Evolutionary conservation across 768 basidiomycete species (phyloP).

Genomic region (Filobasidium floriforme): DNA sequence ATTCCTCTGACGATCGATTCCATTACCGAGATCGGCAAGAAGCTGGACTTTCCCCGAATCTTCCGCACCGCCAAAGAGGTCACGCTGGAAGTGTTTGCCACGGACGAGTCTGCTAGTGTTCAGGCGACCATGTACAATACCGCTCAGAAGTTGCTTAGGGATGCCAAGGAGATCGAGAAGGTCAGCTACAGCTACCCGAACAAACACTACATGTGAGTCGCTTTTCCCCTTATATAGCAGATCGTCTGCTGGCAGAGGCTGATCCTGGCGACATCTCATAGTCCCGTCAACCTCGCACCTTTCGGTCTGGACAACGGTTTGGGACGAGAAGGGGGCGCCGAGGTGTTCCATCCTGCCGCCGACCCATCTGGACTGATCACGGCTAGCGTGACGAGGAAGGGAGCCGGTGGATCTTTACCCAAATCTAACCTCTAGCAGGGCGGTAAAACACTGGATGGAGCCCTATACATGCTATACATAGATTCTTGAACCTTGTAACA

Average conservation of each 20-base stretch:
- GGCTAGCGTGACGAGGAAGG: conserved; percentile 43
- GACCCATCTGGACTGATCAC: conserved; percentile 56
- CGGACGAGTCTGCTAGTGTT: conserved; percentile 83
- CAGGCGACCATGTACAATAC: conserved; percentile 91
- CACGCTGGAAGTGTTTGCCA: conserved; percentile 74
- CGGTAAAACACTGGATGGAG: too few species aligned
- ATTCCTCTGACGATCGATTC: conserved; percentile 38
- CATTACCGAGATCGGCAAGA: conserved; percentile 40
- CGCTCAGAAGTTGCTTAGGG: conserved; percentile 62
- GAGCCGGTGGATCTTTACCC: background rate
- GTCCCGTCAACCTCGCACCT: conserved; percentile 39
- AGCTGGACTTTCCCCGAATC: conserved; percentile 44
- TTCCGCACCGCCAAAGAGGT: conserved; percentile 53
- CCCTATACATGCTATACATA: too few species aligned
- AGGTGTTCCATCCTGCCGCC: conserved; percentile 77
- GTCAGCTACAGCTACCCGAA: conserved; percentile 78
- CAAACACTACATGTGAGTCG: conserved; percentile 88
- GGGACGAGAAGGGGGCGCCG: conserved; percentile 52
- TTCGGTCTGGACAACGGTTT: conserved; percentile 49
- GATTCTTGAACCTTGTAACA: too few species aligned
- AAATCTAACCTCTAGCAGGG: background rate
- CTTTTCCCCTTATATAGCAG: conserved; percentile 24
- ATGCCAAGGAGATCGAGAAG: conserved; percentile 56
- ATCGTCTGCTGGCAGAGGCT: conserved; percentile 33
- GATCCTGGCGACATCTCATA: conserved; percentile 55